Evolutionary conservation across 257 asterid genomes (phyloP).

Genomic region (Cynanchum wilfordii): DNA sequence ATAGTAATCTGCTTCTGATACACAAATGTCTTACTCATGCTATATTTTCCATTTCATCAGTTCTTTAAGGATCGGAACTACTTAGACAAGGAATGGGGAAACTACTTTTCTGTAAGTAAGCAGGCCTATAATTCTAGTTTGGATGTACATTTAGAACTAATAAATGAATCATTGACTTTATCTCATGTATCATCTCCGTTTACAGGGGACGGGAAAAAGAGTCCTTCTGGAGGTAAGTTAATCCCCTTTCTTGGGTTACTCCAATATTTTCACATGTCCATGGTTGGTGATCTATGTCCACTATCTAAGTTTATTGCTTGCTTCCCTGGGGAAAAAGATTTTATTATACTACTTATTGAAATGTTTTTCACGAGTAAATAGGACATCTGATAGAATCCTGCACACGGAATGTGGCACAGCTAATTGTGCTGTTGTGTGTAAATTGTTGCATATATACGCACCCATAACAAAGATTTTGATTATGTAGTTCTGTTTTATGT

Average conservation of each 20-base stretch:
- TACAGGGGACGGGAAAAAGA: constrained; percentile 58
- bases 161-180: not conserved
- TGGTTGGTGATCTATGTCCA: not conserved
- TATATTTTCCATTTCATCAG: constrained; percentile 32
- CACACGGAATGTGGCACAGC: not conserved
- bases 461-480: not conserved
- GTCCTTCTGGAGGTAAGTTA: constrained; percentile 70
- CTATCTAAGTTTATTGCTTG: not conserved
- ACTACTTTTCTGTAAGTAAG: constrained; percentile 73
- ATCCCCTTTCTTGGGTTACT: not conserved
- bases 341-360: not conserved
- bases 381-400: not conserved
- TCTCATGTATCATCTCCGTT: constrained; percentile 4
- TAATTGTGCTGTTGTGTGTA: not conserved
- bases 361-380: not conserved
- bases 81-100: constrained; percentile 97
- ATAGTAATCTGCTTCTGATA: not conserved
- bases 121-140: not conserved
- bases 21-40: not conserved
- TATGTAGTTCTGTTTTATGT: not conserved
- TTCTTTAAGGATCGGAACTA: constrained; percentile 96
- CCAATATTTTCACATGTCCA: not conserved
- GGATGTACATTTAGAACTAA: not conserved
- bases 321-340: not conserved
- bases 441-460: not conserved